phyloP scores from a whole-genome alignment of 768 basidiomycete species.

The Rhodocollybia butyracea region DNA sequence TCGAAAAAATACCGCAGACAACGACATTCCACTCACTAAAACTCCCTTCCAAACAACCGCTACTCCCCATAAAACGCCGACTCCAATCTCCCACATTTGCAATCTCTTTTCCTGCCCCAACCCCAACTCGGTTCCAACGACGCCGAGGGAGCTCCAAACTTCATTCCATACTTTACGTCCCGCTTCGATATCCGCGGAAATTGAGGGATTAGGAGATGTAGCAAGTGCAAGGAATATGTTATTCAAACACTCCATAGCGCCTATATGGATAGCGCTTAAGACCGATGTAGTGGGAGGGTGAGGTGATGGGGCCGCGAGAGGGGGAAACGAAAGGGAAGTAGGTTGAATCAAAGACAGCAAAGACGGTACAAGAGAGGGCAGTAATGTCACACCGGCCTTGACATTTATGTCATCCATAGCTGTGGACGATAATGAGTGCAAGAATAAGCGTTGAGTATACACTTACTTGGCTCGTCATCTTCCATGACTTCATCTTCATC shows the following conservation, averaged over 20 bases:
- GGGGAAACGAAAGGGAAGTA: constrained; percentile 80
- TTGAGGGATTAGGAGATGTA: constrained; percentile 36
- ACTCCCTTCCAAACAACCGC: constrained; percentile 69
- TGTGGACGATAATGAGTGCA: background rate
- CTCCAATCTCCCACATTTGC: constrained; percentile 76
- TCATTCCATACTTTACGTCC: constrained; percentile 60
- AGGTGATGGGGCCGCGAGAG: constrained; percentile 59
- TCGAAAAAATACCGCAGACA: background rate
- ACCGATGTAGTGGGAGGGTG: constrained; percentile 90
- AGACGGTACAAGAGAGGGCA: constrained; percentile 65
- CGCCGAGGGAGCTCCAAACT: constrained; percentile 59
- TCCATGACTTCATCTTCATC: constrained; percentile 35
- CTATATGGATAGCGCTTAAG: constrained; percentile 78
- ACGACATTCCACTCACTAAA: constrained; percentile 42
- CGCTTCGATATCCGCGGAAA: constrained; percentile 42
- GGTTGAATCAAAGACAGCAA: constrained; percentile 69
- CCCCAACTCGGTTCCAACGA: constrained; percentile 55
- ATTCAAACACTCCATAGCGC: constrained; percentile 86
- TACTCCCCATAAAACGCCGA: constrained; percentile 89
- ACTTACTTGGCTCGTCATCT: constrained; percentile 31
- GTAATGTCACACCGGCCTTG: constrained; percentile 36
- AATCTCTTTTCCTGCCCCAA: constrained; percentile 64
- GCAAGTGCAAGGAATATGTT: constrained; percentile 82
- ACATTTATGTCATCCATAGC: constrained; percentile 25
- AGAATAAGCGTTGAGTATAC: background rate